Evolutionary conservation across 345 rosid species (phyloP), one percentile per base, ranked within the genome.

Genomic region (Euphorbia peplus): DNA sequence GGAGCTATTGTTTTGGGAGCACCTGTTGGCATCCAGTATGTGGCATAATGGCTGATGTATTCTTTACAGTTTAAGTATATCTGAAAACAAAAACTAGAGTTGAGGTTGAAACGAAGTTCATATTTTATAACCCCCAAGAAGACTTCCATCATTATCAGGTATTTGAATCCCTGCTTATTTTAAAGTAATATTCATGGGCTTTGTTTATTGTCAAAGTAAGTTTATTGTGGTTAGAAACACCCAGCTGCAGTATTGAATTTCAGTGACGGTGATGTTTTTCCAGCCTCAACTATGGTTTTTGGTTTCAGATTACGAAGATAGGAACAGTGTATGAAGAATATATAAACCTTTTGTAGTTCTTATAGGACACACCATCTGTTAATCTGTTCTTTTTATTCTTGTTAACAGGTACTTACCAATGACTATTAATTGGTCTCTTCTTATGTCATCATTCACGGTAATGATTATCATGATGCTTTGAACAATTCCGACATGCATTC

Each of bases 1-100:
- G 96, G 95, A 83, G 96, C 95, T 32, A 64, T 91, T 75, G 85
- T 83, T 63, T 79, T 95, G 82, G 97, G 96, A 21, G 90, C 96
- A 70, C 97, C 96, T 51, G 78, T 91, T 60, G 91, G 95, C 66
- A 59, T 78, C 55, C 83, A 83, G 96, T 91, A 88, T 63, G 90
- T 86, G 62, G 48, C 58, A 21, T 60, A 62, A 39, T 70, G 64
- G 60, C 56, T 19, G 26, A 58, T 68, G 19, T 22, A 21, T 68
- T 32, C 14, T 1, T 42, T 46, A 28, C 44, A 19, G 65, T 73
- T 12, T 70, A 13, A 25, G 26, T 75, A 56, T 28, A 70, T 73
- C 57, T 64, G 63, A 62, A 71, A 51, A 54, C 44, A 59, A 19
- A 72, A 57, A 46, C 70, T 71, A 70, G 58, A 52, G 65, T 66